These are phyloP conservation scores for Boletus subcaerulescens DNA, from an alignment of 768 basidiomycete genomes.

Conservation along the genomic window DNA sequence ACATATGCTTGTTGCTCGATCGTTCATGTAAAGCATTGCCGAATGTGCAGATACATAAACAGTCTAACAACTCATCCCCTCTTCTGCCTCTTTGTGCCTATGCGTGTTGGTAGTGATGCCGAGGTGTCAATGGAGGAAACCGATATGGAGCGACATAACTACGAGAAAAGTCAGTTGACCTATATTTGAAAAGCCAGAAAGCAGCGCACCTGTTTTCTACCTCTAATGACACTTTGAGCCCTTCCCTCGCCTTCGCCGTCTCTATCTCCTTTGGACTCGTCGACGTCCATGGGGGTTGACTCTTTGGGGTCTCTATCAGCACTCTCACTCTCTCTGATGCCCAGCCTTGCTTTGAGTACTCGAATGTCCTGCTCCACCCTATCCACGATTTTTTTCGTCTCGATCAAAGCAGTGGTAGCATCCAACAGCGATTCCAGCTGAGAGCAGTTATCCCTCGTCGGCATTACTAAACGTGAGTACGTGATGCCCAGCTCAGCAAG, in stretches of 20 bases:
- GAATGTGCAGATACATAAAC: conserved; percentile 5
- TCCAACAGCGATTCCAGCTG: conserved; percentile 73
- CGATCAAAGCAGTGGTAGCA: conserved; percentile 71
- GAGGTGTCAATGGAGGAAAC: conserved; percentile 74
- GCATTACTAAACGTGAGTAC: conserved; percentile 84
- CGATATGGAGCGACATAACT: conserved; percentile 67
- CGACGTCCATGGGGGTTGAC: conserved; percentile 49
- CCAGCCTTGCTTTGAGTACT: conserved; percentile 61
- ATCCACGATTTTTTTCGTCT: conserved; percentile 86
- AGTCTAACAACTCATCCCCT: conserved; percentile 35
- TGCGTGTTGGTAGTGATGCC: conserved; percentile 46
- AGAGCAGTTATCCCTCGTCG: conserved; percentile 77
- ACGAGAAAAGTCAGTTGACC: conserved; percentile 2
- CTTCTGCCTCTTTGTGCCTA: conserved; percentile 58
- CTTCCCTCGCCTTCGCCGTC: conserved; percentile 46
- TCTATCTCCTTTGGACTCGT: conserved; percentile 36
- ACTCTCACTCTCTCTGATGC: conserved; percentile 47
- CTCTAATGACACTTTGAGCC: conserved; percentile 63
- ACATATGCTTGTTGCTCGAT: conserved; percentile 9
- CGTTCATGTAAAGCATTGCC: conserved; percentile 2
- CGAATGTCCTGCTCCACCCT: conserved; percentile 83
- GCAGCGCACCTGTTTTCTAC: conserved; percentile 52
- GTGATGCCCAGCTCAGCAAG: conserved; percentile 75
- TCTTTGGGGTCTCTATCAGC: conserved; percentile 37
- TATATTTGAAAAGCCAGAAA: neutral